Evolutionary conservation across 305 asterid genomes (phyloP).

Genomic region (Rubia tinctorum): DNA sequence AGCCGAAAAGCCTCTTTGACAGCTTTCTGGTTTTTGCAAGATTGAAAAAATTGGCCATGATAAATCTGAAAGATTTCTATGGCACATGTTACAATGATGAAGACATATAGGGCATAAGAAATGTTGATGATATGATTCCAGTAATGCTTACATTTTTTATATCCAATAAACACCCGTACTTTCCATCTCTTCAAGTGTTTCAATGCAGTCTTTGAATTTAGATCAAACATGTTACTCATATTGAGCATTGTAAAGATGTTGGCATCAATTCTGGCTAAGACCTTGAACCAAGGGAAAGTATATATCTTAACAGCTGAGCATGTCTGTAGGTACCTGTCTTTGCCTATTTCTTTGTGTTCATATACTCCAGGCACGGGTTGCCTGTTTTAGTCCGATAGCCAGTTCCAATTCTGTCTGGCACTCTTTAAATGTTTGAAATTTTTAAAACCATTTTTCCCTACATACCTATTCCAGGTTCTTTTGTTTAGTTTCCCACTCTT

Average conservation of each 20-base stretch:
- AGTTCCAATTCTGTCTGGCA: no score
- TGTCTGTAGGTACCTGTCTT: no score
- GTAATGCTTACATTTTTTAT: conserved; percentile 65
- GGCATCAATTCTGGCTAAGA: no score
- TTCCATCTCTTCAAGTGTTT: conserved; percentile 84
- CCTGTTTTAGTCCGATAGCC: no score
- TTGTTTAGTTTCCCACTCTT: no score
- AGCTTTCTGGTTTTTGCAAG: conserved; percentile 78
- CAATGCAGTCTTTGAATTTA: conserved; percentile 81
- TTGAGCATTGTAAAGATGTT: background rate
- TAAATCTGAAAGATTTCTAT: conserved; percentile 54
- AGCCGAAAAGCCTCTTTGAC: conserved; percentile 80
- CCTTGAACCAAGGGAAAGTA: no score
- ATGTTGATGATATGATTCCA: conserved; percentile 5
- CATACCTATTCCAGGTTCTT: no score
- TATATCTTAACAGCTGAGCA: no score
- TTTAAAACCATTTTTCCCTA: no score
- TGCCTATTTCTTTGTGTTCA: no score
- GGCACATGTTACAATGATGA: background rate
- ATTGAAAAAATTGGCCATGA: conserved; percentile 73
- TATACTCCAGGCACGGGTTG: no score
- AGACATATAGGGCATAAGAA: background rate
- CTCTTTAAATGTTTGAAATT: no score
- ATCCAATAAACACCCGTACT: conserved; percentile 63
- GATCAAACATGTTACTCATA: conserved; percentile 1